phyloP scores from a whole-genome alignment of 495 filamentous ascomycete species.

The Xanthoparmelia taractica region DNA sequence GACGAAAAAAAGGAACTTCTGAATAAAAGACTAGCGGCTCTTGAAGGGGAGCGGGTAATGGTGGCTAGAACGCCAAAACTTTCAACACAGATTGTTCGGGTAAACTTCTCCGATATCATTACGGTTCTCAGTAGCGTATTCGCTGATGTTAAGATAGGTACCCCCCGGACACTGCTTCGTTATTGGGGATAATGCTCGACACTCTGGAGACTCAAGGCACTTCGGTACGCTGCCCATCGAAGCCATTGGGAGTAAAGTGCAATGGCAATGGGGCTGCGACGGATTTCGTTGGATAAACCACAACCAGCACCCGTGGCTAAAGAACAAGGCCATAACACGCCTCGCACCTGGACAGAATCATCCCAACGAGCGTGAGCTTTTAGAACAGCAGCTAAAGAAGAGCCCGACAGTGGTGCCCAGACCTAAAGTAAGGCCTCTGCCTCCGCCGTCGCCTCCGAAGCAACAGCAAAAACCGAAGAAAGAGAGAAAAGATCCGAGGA shows the following conservation, averaged over 20 bases:
- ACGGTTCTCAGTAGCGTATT: neutral
- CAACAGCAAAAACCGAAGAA: neutral
- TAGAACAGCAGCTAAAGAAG: neutral
- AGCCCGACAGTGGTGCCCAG: neutral
- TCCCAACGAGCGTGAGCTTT: neutral
- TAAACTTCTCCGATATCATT: neutral
- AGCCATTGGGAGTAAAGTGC: neutral
- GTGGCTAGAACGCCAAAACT: neutral
- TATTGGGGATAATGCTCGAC: neutral
- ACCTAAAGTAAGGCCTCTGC: neutral
- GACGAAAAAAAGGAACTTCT: neutral
- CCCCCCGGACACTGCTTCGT: neutral
- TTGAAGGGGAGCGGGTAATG: neutral
- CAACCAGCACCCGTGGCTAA: neutral
- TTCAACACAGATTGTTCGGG: neutral
- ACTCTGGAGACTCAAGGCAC: neutral
- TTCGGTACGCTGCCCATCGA: neutral
- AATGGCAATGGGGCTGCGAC: neutral
- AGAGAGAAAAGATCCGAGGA: neutral
- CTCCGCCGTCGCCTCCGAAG: neutral
- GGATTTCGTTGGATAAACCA: neutral
- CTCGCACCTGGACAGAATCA: neutral
- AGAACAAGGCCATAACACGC: neutral
- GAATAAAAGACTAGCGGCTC: neutral
- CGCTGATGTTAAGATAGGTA: neutral